Evolutionary conservation across 768 basidiomycete species (phyloP).

Genomic region (Holtermanniella nyarrowii): DNA sequence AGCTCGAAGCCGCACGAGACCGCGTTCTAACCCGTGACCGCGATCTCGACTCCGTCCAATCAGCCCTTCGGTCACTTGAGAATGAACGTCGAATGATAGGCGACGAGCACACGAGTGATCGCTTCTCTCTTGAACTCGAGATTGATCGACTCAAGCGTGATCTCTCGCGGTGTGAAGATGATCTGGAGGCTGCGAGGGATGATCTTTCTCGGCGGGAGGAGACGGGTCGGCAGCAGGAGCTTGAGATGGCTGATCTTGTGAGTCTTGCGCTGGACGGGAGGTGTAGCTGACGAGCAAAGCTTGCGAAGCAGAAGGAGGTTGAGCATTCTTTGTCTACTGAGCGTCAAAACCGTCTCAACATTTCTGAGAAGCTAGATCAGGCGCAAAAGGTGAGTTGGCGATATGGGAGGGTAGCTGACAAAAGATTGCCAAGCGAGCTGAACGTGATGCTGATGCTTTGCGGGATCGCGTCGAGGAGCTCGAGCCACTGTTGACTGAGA

Average conservation of each 20-base stretch:
- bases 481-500: conserved; percentile 58
- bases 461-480: conserved; percentile 60
- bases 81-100: conserved; percentile 68
- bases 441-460: conserved; percentile 55
- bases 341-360: conserved; percentile 73
- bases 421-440: conserved; percentile 53
- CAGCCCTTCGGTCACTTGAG: conserved; percentile 60
- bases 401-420: neutral
- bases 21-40: conserved; percentile 61
- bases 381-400: conserved; percentile 46
- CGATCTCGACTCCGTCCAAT: conserved; percentile 65
- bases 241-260: conserved; percentile 58
- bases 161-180: conserved; percentile 66
- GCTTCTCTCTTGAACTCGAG: conserved; percentile 81
- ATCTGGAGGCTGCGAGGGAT: conserved; percentile 58
- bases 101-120: conserved; percentile 69
- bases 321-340: conserved; percentile 68
- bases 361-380: conserved; percentile 78
- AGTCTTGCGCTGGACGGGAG: conserved; percentile 5
- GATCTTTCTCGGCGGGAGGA: conserved; percentile 61
- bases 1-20: conserved; percentile 34
- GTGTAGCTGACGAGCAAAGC: conserved; percentile 20
- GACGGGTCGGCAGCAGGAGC: conserved; percentile 58
- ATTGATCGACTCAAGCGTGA: conserved; percentile 77
- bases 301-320: conserved; percentile 71